These are phyloP conservation scores for Phylloporus sp. DNA, from an alignment of 768 basidiomycete genomes.

Conservation along the genomic window DNA sequence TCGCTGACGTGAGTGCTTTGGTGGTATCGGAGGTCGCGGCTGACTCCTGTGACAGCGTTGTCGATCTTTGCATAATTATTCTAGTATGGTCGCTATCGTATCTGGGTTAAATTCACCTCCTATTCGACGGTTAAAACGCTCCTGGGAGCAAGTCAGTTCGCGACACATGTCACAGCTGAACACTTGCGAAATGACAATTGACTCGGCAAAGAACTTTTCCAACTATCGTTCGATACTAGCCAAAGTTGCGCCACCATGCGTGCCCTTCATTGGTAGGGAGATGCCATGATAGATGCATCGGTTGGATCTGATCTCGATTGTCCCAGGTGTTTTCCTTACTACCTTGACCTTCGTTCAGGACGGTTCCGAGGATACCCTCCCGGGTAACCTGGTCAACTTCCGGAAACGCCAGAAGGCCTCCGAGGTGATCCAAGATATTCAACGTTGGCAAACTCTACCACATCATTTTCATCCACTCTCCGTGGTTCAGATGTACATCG, in stretches of 20 bases:
- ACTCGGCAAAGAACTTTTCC: slow-evolving; percentile 90
- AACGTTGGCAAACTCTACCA: slow-evolving; percentile 88
- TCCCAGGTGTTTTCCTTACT: slow-evolving; percentile 88
- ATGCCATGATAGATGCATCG: background rate
- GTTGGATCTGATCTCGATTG: background rate
- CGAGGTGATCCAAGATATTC: slow-evolving; percentile 96
- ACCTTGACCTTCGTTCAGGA: slow-evolving; percentile 98
- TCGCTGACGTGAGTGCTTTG: slow-evolving; percentile 74
- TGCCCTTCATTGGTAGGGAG: slow-evolving; percentile 87
- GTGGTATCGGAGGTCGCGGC: background rate
- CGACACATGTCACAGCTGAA: slow-evolving; percentile 71
- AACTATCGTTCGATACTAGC: slow-evolving; percentile 86
- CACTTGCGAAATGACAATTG: slow-evolving; percentile 84
- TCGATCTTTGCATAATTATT: slow-evolving; percentile 87
- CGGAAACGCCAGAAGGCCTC: slow-evolving; percentile 92
- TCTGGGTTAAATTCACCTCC: slow-evolving; percentile 93
- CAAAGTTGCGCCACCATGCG: slow-evolving; percentile 84
- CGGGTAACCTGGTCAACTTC: slow-evolving; percentile 85
- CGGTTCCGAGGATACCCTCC: slow-evolving; percentile 83
- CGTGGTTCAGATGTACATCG: slow-evolving; percentile 68
- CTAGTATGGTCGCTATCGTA: slow-evolving; percentile 93
- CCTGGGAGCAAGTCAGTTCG: slow-evolving; percentile 85
- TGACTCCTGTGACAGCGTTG: slow-evolving; percentile 61
- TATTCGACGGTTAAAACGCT: slow-evolving; percentile 87
- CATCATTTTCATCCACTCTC: slow-evolving; percentile 79